phyloP scores from a whole-genome alignment of 805 yeast genomes.

The Barnettozyma botsteinii region DNA sequence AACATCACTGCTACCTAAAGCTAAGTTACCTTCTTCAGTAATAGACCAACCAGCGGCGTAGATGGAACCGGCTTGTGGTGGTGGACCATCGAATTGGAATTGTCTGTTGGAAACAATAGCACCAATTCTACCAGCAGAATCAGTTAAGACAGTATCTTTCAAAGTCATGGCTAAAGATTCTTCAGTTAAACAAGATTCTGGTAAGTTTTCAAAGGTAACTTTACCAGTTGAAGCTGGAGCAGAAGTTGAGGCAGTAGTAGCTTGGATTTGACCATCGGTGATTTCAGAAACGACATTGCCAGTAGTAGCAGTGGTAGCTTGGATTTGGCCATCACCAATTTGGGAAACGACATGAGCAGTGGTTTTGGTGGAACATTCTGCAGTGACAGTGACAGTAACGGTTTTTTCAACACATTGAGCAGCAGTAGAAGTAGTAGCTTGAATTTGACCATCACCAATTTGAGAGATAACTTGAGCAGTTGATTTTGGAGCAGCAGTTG shows the following conservation, averaged over 20 bases:
- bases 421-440: slow-evolving; percentile 23
- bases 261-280: slow-evolving; percentile 6
- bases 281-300: slow-evolving; percentile 5
- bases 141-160: slow-evolving; percentile 46
- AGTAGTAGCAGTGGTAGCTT: slow-evolving; percentile 19
- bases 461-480: slow-evolving; percentile 18
- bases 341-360: slow-evolving; percentile 23
- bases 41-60: slow-evolving; percentile 64
- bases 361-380: slow-evolving; percentile 13
- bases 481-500: slow-evolving; percentile 23
- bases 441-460: slow-evolving; percentile 29
- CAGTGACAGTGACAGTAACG: slow-evolving; percentile 24
- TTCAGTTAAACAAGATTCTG: slow-evolving; percentile 40
- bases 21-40: slow-evolving; percentile 51
- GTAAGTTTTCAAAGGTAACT: slow-evolving; percentile 20
- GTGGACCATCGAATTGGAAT: slow-evolving; percentile 83
- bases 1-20: slow-evolving; percentile 52
- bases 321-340: slow-evolving; percentile 29
- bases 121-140: slow-evolving; percentile 62
- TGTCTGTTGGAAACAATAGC: slow-evolving; percentile 79
- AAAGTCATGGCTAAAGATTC: slow-evolving; percentile 53
- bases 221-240: slow-evolving; percentile 26
- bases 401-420: slow-evolving; percentile 24
- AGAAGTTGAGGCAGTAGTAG: slow-evolving; percentile 5
- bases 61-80: slow-evolving; percentile 76